A percentile compares a stretch with the other conserved stretches of the same genome.
phyloP scores from a whole-genome alignment of 1,284 basidiomycete species.

The Calocybe gambosa region DNA sequence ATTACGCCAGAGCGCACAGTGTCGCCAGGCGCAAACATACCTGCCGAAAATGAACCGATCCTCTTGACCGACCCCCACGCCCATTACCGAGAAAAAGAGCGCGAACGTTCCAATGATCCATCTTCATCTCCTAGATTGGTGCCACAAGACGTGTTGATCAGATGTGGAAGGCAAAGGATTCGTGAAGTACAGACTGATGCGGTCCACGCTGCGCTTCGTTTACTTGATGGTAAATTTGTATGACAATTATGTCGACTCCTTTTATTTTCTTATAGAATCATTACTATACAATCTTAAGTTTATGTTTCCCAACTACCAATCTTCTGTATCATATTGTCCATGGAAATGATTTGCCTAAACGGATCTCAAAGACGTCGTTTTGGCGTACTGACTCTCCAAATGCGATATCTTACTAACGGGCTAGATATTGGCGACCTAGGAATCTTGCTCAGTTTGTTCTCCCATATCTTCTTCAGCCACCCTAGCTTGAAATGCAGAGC shows the following conservation, averaged over 20 bases:
- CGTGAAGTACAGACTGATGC: conserved; percentile 74
- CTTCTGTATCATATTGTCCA: conserved; percentile 6
- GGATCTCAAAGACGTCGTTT: not conserved
- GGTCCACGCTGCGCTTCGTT: conserved; percentile 70
- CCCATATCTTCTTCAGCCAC: conserved; percentile 18
- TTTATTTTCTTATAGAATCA: conserved; percentile 3
- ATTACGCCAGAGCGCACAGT: conserved; percentile 38
- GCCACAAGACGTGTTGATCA: conserved; percentile 52
- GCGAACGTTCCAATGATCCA: conserved; percentile 23
- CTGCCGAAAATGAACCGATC: conserved; percentile 27
- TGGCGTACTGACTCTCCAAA: not conserved
- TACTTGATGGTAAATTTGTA: conserved; percentile 69
- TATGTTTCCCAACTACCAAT: not conserved
- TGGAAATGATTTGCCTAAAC: too few species aligned
- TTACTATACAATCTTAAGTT: not conserved
- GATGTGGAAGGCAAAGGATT: conserved; percentile 53
- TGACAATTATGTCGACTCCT: conserved; percentile 14
- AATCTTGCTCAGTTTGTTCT: conserved; percentile 6
- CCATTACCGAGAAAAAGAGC: conserved; percentile 42
- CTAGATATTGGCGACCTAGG: not conserved
- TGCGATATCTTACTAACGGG: not conserved
- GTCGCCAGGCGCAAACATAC: conserved; percentile 24
- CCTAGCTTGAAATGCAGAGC: conserved; percentile 26
- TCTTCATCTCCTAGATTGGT: conserved; percentile 46
- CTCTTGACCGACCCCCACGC: conserved; percentile 49